Percentiles rank a stretch among this genome's conserved stretches.
phyloP scores from a whole-genome alignment of 352 stramenopile species.

The Globisporangium middletonii region DNA sequence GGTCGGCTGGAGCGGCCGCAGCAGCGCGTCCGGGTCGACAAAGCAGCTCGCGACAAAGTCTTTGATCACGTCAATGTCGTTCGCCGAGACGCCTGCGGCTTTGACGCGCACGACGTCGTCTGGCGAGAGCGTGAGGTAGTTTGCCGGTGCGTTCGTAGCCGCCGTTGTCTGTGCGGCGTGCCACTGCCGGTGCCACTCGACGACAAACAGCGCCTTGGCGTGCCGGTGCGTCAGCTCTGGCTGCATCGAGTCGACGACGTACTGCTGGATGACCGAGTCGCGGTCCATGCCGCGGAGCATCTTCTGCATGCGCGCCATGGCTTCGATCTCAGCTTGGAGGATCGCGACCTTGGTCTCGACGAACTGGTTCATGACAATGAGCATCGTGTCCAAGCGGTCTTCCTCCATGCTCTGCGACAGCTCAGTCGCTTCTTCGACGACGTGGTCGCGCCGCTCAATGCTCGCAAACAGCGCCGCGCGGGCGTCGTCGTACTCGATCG shows the following conservation, averaged over 20 bases:
- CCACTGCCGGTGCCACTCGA: conserved; percentile 79
- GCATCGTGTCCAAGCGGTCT: conserved; percentile 76
- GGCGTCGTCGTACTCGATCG: conserved; percentile 57
- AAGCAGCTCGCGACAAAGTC: conserved; percentile 85
- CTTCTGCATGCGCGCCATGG: conserved; percentile 53
- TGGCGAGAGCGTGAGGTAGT: conserved; percentile 35
- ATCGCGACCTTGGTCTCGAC: conserved; percentile 82
- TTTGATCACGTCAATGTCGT: conserved; percentile 81
- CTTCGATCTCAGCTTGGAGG: conserved; percentile 76
- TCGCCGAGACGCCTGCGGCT: conserved; percentile 43
- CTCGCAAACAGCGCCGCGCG: conserved; percentile 38
- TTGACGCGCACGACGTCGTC: conserved; percentile 58
- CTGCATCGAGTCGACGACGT: conserved; percentile 78
- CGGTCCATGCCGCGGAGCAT: conserved; percentile 73
- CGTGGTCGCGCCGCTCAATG: conserved; percentile 71
- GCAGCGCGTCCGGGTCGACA: conserved; percentile 47
- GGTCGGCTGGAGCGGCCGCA: conserved; percentile 4
- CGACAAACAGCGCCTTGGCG: conserved; percentile 63
- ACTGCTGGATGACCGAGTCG: conserved; percentile 83
- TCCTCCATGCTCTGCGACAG: conserved; percentile 78
- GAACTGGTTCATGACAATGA: conserved; percentile 84
- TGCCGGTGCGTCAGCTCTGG: conserved; percentile 77
- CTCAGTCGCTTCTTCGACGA: conserved; percentile 78
- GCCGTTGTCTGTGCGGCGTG: conserved; percentile 41
- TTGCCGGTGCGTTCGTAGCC: conserved; percentile 33